Percentiles rank a stretch among this genome's conserved stretches.
phyloP scores from a whole-genome alignment of 306 rosid species.

The Arachis hypogaea region DNA sequence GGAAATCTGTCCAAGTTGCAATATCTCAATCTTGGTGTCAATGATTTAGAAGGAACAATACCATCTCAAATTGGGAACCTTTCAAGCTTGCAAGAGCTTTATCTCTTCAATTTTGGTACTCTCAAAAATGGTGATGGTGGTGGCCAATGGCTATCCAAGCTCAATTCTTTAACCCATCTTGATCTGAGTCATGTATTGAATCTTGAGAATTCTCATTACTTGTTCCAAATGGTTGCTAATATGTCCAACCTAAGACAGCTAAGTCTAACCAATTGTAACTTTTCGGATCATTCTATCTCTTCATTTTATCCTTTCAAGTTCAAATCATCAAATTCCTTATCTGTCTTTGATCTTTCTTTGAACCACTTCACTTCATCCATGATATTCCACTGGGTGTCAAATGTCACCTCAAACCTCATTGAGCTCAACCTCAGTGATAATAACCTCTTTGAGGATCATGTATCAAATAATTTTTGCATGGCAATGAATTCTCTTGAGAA shows the following conservation, averaged over 20 bases:
- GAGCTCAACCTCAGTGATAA: not conserved
- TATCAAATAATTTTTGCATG: not conserved
- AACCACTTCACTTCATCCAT: not conserved
- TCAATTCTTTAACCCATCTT: not conserved
- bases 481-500: not conserved
- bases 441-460: not conserved
- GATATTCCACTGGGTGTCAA: not conserved
- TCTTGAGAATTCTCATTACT: not conserved
- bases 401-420: not conserved
- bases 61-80: conserved; percentile 45
- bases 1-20: conserved; percentile 33
- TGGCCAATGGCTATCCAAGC: not conserved
- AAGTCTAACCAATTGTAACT: not conserved
- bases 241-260: not conserved
- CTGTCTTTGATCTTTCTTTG: not conserved
- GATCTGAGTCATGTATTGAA: not conserved
- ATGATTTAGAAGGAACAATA: not conserved
- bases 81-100: conserved; percentile 17
- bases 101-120: not conserved
- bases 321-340: not conserved
- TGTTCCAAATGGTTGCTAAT: not conserved
- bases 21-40: conserved; percentile 2
- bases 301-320: not conserved
- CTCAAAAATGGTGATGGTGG: not conserved
- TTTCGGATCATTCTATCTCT: not conserved